Conservation (phyloP, 73 alveolate genomes). For the Paramecium pentaurelia region DNA sequence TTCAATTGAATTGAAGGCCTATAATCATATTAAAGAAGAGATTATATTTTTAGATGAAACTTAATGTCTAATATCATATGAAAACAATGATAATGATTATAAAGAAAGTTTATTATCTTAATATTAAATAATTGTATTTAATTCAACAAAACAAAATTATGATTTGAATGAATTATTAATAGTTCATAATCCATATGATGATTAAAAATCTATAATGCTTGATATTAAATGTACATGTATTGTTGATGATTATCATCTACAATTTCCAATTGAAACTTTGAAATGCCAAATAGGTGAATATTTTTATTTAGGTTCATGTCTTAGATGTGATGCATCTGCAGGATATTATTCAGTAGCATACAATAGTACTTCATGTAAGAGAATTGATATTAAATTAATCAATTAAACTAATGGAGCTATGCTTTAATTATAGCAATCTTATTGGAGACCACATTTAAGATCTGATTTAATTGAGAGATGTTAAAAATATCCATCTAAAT, state of each 20-base stretch:
- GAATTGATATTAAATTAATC: not conserved
- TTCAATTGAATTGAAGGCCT: not conserved
- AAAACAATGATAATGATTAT: not conserved
- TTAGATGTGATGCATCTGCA: not conserved
- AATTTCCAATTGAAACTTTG: not conserved
- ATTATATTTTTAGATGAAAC: not conserved
- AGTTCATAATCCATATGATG: not conserved
- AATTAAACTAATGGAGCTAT: not conserved
- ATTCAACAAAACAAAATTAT: not conserved
- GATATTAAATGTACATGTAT: not conserved
- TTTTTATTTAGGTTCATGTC: not conserved
- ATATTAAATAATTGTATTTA: not conserved
- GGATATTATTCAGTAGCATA: slow-evolving; percentile 6
- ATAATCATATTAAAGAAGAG: not conserved
- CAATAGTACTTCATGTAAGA: not conserved
- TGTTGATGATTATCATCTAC: not conserved
- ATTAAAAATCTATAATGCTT: not conserved
- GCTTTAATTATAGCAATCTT: not conserved
- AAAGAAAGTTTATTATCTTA: not conserved
- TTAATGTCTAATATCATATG: not conserved
- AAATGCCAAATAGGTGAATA: slow-evolving; percentile 20
- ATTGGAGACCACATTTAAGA: slow-evolving; percentile 21
- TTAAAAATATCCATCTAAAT: not conserved
- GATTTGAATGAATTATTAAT: not conserved
- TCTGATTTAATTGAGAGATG: not conserved